phyloP scores from a whole-genome alignment of 192 early-diverging fungal genomes.

The Phycomyces nitens region DNA sequence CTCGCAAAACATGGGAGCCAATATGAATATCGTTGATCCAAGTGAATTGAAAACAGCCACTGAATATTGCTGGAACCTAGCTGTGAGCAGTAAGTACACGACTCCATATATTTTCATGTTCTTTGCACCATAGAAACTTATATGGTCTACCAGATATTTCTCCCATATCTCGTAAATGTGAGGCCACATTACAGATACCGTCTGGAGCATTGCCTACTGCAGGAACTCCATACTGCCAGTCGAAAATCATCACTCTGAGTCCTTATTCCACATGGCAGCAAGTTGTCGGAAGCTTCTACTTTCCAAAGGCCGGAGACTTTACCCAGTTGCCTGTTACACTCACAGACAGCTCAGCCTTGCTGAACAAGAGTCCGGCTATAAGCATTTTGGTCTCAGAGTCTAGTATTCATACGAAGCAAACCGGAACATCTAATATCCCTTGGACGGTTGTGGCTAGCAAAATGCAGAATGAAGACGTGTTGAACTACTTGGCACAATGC shows the following conservation, averaged over 20 bases:
- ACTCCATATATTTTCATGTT: background rate
- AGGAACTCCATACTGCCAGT: conserved; percentile 17
- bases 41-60: conserved; percentile 8
- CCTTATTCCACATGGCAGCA: conserved; percentile 35
- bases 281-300: conserved; percentile 38
- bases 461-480: conserved; percentile 11
- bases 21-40: background rate
- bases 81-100: conserved; percentile 23
- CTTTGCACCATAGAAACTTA: background rate
- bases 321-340: conserved; percentile 36
- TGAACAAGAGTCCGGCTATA: background rate
- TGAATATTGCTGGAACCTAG: conserved; percentile 29
- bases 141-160: conserved; percentile 35
- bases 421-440: background rate
- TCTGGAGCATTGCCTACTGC: conserved; percentile 34
- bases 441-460: conserved; percentile 21
- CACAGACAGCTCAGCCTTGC: conserved; percentile 5
- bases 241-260: conserved; percentile 18
- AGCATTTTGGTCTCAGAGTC: conserved; percentile 9
- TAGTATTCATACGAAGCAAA: background rate
- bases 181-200: conserved; percentile 42
- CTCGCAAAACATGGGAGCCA: too few relatives aligned
- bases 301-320: conserved; percentile 44
- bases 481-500: conserved; percentile 14
- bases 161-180: conserved; percentile 31